Evolutionary conservation across 305 asterid genomes (phyloP), one percentile per base, ranked within the genome.

Genomic region (Nicotiana rustica): DNA sequence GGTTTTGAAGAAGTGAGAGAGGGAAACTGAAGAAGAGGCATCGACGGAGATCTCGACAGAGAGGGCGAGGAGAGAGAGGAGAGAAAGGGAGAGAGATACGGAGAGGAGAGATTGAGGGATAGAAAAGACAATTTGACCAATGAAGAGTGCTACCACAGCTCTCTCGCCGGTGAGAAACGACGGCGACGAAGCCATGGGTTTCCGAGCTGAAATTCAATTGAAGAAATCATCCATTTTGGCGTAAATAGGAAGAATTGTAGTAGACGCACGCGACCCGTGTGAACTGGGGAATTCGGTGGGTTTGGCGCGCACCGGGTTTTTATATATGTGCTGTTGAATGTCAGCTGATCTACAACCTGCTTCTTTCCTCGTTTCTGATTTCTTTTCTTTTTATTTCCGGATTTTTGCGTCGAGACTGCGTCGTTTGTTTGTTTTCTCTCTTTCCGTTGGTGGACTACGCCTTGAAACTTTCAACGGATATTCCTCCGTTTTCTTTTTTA

Each of bases 81-180:
- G 19, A 21, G 86, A 81, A 35, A 96, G 84, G 64, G 97, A 91
- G 31, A 90, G 15, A 17, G 96, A 90, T 86, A 94, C 97, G 5
- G 83, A 85, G 41, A 93, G 84, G 79, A 96, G 91, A 75, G 91
- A 85, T n/a, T 81, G 17, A 52, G 98, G 93, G 19, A 91, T 78
- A 33, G 92, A 89, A 65, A 65, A 90, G 81, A 94, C 83, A 78
- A 92, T 87, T 82, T 87, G 88, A 67, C 86, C 82, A 33, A 93
- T 83, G 84, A 89, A 94, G 41, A 93, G 85, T 75, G 90, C 73
- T 82, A 94, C 94, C 86, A 96, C 99, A 83, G 89, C 91, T 86
- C 98, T 90, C 91, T 96, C 99, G 88, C 98, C 98, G 92, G 91
- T 96, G 13, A 75, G 44, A 77, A 92, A 87, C 92, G 89, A 85